Evolutionary conservation across 306 rosid species (phyloP), one percentile per base, ranked within the genome.

Genomic region (Pyrus communis): DNA sequence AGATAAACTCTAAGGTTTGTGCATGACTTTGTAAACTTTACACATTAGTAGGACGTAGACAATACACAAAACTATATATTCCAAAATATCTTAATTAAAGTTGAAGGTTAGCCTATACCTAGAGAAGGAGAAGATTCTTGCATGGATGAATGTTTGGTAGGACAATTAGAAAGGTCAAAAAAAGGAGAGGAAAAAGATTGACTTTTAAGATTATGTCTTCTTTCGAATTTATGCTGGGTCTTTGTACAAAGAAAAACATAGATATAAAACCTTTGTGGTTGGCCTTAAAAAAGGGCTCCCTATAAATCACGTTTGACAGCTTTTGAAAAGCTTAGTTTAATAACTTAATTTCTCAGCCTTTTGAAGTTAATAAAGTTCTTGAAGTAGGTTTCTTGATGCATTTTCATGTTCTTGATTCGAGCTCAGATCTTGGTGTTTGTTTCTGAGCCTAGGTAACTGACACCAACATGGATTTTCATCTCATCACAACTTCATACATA

Each of bases 81-180:
- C 55, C 55, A 25, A 60, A 61, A 57, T 18, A 4, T 31, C 42
- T 17, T 60, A 62, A 61, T 59, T 42, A 66, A 55, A 55, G 25
- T 21, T 55, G 8, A 55, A n/a, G 22, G 61, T 61, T 19, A 63
- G 1, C 76, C 67, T 22, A 51, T 9, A 51, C 55, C 21, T 51
- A 51, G 55, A 51, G 55, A 17, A 51, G 3, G 70, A 74, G 78
- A 74, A 74, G 78, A 75, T 75, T 75, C 78, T 8, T 62, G 61
- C 70, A 75, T 45, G 70, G 72, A 52, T 52, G 84, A 80, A 80
- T 40, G 84, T 80, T 80, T 80, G 84, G 84, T 80, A 70, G 80
- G 84, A 80, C 84, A 70, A 27, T 61, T 60, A 75, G 73, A 80
- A 70, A 70, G 42, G 76, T 52, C 54, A 80, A 69, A 69, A 35